These are phyloP conservation scores for Cladosporium sp. DNA, from an alignment of 2,329 filamentous ascomycete species.

Conservation along the genomic window DNA sequence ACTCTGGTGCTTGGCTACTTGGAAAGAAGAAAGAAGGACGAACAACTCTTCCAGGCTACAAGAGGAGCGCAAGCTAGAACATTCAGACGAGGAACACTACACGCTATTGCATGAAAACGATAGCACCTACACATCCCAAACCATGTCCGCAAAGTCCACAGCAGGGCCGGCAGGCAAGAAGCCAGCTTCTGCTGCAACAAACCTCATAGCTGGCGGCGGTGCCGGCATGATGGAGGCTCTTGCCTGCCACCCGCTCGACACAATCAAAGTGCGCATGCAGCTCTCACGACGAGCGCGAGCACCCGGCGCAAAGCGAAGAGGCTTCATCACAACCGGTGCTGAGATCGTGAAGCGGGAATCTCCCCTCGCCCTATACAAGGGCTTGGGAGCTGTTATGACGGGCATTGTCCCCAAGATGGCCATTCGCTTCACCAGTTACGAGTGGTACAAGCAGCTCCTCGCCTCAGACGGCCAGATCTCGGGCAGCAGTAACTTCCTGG, in stretches of 20 bases:
- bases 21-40: neutral
- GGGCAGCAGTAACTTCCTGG: slow-evolving; percentile 71
- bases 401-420: slow-evolving; percentile 99
- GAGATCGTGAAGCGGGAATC: slow-evolving; percentile 91
- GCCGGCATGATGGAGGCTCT: slow-evolving; percentile 99
- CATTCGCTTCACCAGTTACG: slow-evolving; percentile 96
- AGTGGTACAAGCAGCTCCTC: slow-evolving; percentile 85
- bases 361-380: slow-evolving; percentile 92
- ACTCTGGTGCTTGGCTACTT: neutral
- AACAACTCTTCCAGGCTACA: neutral
- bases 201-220: slow-evolving; percentile 91
- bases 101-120: neutral
- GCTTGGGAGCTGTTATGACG: slow-evolving; percentile 91
- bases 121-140: slow-evolving; percentile 21
- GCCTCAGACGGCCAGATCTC: slow-evolving; percentile 66
- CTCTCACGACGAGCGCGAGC: slow-evolving; percentile 81
- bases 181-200: slow-evolving; percentile 81
- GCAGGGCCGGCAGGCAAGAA: slow-evolving; percentile 65
- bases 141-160: slow-evolving; percentile 61
- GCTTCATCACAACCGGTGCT: slow-evolving; percentile 80
- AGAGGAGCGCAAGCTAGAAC: neutral
- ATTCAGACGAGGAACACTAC: neutral
- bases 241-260: slow-evolving; percentile 91
- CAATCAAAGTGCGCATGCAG: slow-evolving; percentile 99
- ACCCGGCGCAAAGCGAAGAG: slow-evolving; percentile 78